Evolutionary conservation across 768 basidiomycete genomes (phyloP).

Genomic region (Arthromyces matolae): DNA sequence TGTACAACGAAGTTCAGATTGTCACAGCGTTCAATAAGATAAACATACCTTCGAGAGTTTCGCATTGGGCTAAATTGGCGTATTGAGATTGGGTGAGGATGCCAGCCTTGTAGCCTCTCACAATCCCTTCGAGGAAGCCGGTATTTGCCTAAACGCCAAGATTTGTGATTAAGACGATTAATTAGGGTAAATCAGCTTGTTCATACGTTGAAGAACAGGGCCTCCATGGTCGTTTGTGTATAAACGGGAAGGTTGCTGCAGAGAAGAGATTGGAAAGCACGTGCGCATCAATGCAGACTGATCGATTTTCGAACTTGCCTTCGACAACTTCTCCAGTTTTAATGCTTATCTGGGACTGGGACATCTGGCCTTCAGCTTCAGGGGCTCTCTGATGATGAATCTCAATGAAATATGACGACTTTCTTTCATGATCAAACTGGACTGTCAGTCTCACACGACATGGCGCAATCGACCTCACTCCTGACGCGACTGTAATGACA

Average conservation of each 20-base stretch:
- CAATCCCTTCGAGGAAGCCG: conserved; percentile 79
- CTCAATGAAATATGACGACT: neutral
- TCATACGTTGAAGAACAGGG: conserved; percentile 81
- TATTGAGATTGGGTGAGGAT: conserved; percentile 89
- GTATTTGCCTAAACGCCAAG: conserved; percentile 47
- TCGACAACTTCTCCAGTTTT: too few relatives aligned
- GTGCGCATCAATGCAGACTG: too few relatives aligned
- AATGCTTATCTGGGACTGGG: too few relatives aligned
- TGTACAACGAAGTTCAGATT: conserved; percentile 36
- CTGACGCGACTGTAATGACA: too few relatives aligned
- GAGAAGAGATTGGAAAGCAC: too few relatives aligned
- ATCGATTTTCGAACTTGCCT: too few relatives aligned
- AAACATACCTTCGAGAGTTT: conserved; percentile 84
- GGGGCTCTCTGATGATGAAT: neutral
- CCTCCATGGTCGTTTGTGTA: conserved; percentile 60
- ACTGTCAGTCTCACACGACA: neutral
- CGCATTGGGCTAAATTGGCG: conserved; percentile 93
- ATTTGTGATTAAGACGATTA: conserved; percentile 5
- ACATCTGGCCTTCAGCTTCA: too few relatives aligned
- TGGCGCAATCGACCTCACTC: conserved; percentile 17
- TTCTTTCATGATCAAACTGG: neutral
- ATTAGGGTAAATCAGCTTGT: neutral
- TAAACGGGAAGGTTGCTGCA: conserved; percentile 1
- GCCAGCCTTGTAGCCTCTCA: conserved; percentile 91
- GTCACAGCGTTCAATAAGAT: too few relatives aligned